Evolutionary conservation across 768 basidiomycete genomes (phyloP).

Genomic region (Boletus reticulatus): DNA sequence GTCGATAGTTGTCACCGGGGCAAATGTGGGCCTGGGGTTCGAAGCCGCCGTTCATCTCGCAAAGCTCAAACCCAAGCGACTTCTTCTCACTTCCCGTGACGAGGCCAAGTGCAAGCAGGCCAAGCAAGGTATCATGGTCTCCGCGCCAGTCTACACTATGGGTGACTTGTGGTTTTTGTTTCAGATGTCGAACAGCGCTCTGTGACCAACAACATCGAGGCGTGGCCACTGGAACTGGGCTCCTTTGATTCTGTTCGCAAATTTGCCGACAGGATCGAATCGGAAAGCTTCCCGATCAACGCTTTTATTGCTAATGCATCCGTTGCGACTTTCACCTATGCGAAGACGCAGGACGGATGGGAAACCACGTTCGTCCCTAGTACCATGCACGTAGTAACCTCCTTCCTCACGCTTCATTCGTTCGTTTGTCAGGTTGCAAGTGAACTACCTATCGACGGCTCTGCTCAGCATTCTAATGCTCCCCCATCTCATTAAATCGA

Average conservation of each 20-base stretch:
- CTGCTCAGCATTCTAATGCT: slow-evolving; percentile 36
- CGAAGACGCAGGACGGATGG: slow-evolving; percentile 35
- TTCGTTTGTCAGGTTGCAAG: slow-evolving; percentile 30
- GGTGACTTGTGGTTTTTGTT: neutral
- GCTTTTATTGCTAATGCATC: slow-evolving; percentile 34
- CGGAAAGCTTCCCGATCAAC: slow-evolving; percentile 26
- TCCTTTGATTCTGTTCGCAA: slow-evolving; percentile 33
- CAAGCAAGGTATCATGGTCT: slow-evolving; percentile 14
- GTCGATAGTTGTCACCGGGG: slow-evolving; percentile 23
- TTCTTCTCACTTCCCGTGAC: slow-evolving; percentile 28
- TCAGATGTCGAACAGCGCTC: slow-evolving; percentile 20
- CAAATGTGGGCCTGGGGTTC: slow-evolving; percentile 32
- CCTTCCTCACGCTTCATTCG: neutral
- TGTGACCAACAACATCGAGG: slow-evolving; percentile 13
- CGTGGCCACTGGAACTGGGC: slow-evolving; percentile 35
- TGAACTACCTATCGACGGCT: slow-evolving; percentile 36
- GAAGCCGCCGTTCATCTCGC: slow-evolving; percentile 28
- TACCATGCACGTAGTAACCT: neutral
- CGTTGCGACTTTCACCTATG: slow-evolving; percentile 13
- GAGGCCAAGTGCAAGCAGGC: slow-evolving; percentile 18
- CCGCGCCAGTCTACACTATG: neutral
- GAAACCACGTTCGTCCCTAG: slow-evolving; percentile 32
- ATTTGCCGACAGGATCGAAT: slow-evolving; percentile 30
- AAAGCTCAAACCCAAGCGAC: slow-evolving; percentile 22
- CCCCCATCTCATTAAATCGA: slow-evolving; percentile 33